Conservation (phyloP, 257 asterid species). For the Schizonepeta tenuifolia region DNA sequence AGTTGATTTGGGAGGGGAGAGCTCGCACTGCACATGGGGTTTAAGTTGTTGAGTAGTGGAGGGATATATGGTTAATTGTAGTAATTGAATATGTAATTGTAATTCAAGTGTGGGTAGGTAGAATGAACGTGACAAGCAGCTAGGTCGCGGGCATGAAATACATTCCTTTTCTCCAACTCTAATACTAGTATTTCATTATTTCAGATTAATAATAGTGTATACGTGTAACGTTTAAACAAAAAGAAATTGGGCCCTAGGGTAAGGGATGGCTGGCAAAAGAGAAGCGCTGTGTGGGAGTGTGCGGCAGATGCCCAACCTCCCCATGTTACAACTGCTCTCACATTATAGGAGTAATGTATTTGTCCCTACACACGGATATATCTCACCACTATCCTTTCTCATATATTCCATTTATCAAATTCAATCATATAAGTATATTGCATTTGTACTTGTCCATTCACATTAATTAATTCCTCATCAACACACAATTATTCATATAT, state of each 20-base stretch:
- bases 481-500: too few species aligned
- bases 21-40: neutral
- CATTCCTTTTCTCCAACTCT: slow-evolving; percentile 1
- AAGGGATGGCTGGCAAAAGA: slow-evolving; percentile 1
- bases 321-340: slow-evolving; percentile 59
- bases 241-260: neutral
- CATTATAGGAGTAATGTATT: too few species aligned
- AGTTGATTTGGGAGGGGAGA: neutral
- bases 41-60: neutral
- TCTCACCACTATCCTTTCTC: neutral
- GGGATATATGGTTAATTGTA: too few species aligned
- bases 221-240: neutral
- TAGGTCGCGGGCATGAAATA: neutral
- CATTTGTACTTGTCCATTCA: neutral
- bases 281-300: slow-evolving; percentile 45
- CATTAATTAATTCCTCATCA: too few species aligned
- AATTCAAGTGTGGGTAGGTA: slow-evolving; percentile 3
- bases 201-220: neutral
- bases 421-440: neutral
- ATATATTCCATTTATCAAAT: neutral
- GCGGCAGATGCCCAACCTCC: slow-evolving; percentile 57
- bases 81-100: neutral
- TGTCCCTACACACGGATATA: slow-evolving; percentile 7
- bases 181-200: neutral
- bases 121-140: slow-evolving; percentile 14